Percentiles rank a stretch among this genome's conserved stretches.
Conservation (phyloP, 495 filamentous ascomycete genomes). For the Tuber melanosporum region DNA sequence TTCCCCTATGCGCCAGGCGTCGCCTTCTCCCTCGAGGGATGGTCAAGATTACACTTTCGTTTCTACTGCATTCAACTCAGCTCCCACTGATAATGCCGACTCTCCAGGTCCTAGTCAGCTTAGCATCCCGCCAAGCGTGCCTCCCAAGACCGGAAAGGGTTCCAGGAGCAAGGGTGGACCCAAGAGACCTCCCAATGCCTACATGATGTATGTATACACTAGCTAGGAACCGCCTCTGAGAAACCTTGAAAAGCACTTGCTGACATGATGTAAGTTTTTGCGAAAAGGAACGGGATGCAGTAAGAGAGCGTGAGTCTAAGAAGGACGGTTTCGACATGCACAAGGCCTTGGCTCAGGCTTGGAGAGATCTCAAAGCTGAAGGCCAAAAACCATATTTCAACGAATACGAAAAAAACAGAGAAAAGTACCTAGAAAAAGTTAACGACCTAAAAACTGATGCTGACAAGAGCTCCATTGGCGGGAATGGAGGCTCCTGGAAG, state of each 20-base stretch:
- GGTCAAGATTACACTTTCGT: conserved; percentile 26
- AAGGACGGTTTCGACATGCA: conserved; percentile 43
- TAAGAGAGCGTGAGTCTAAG: conserved; percentile 40
- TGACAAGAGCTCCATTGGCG: conserved; percentile 25
- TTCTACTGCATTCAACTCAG: conserved; percentile 21
- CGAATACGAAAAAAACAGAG: conserved; percentile 41
- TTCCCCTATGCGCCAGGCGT: conserved; percentile 37
- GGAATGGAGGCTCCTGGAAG: conserved; percentile 31
- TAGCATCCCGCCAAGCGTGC: conserved; percentile 22
- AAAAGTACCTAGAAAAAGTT: conserved; percentile 37
- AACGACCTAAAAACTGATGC: conserved; percentile 36
- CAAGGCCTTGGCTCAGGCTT: conserved; percentile 42
- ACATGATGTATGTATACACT: conserved; percentile 40
- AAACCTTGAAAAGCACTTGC: conserved; percentile 30
- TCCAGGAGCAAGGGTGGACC: conserved; percentile 40
- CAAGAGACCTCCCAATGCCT: conserved; percentile 42
- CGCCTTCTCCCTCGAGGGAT: conserved; percentile 37
- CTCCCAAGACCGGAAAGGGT: conserved; percentile 36
- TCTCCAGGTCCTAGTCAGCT: conserved; percentile 21
- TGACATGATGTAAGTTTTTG: conserved; percentile 42
- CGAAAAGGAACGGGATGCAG: conserved; percentile 41
- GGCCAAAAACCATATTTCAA: conserved; percentile 43
- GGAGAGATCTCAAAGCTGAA: conserved; percentile 41
- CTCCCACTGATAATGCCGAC: conserved; percentile 16
- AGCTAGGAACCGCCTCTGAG: conserved; percentile 18